Evolutionary conservation across 208 protist genomes (phyloP).

Genomic region (Acanthamoeba lenticulata): DNA sequence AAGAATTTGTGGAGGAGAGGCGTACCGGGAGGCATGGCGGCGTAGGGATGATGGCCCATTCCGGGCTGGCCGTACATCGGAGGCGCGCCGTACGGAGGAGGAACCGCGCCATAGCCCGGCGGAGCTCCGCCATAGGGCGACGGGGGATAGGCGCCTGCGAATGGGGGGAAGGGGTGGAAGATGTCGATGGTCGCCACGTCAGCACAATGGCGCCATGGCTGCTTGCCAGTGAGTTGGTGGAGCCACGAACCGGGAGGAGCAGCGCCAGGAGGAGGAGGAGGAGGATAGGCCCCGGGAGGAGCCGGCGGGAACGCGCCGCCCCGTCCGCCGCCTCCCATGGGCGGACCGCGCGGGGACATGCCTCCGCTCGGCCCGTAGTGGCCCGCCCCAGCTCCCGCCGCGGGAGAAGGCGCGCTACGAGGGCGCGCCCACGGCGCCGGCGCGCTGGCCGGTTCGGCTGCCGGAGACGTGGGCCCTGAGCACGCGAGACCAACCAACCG

Average conservation of each 20-base stretch:
- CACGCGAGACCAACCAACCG: conserved; percentile 13
- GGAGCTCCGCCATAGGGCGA: not conserved
- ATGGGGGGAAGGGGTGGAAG: too few relatives aligned
- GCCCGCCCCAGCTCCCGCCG: not conserved
- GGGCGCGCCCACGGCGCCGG: not conserved
- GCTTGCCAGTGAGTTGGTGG: too few relatives aligned
- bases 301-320: not conserved
- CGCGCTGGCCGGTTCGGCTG: not conserved
- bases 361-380: not conserved
- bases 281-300: not conserved
- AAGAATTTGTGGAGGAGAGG: too few relatives aligned
- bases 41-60: not conserved
- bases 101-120: not conserved
- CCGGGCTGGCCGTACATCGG: not conserved
- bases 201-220: too few relatives aligned
- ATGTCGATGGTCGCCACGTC: too few relatives aligned
- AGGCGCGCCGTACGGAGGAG: not conserved
- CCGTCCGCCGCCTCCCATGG: not conserved
- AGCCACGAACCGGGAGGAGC: too few relatives aligned
- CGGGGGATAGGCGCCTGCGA: too few relatives aligned
- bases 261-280: too few relatives aligned
- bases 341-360: not conserved
- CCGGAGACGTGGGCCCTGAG: not conserved
- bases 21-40: too few relatives aligned
- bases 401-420: not conserved